Conservation (phyloP, 768 basidiomycete genomes). For the Naganishia vishniacii region DNA sequence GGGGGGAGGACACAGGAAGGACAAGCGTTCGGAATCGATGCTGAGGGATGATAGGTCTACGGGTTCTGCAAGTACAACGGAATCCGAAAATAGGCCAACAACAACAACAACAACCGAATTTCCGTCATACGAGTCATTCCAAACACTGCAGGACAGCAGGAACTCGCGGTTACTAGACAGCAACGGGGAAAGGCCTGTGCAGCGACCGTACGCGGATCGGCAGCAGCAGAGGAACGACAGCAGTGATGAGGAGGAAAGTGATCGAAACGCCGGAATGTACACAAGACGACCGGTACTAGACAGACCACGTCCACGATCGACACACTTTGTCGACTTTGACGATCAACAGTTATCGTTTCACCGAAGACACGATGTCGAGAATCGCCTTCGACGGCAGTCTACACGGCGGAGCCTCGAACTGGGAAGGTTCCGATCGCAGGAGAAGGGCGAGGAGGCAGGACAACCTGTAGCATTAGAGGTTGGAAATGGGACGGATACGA, state of each 20-base stretch:
- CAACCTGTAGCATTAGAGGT: not conserved
- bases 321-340: constrained; percentile 9
- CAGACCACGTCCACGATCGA: constrained; percentile 5
- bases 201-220: not conserved
- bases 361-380: constrained; percentile 7
- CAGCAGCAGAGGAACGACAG: not conserved
- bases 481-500: not conserved
- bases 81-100: not conserved
- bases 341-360: not conserved
- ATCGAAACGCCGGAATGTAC: not conserved
- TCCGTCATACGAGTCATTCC: constrained; percentile 13
- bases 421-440: constrained; percentile 1
- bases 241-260: not conserved
- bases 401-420: constrained; percentile 12
- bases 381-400: constrained; percentile 7
- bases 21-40: not conserved
- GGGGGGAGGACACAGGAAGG: not conserved
- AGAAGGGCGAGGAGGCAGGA: constrained; percentile 9
- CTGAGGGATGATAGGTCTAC: not conserved
- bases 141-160: not conserved
- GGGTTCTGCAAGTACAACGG: not conserved
- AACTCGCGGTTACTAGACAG: not conserved
- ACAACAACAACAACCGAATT: constrained; percentile 7
- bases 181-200: not conserved
- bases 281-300: not conserved